phyloP scores from a whole-genome alignment of 371 early-diverging fungal species.

The Mucor mucedo region DNA sequence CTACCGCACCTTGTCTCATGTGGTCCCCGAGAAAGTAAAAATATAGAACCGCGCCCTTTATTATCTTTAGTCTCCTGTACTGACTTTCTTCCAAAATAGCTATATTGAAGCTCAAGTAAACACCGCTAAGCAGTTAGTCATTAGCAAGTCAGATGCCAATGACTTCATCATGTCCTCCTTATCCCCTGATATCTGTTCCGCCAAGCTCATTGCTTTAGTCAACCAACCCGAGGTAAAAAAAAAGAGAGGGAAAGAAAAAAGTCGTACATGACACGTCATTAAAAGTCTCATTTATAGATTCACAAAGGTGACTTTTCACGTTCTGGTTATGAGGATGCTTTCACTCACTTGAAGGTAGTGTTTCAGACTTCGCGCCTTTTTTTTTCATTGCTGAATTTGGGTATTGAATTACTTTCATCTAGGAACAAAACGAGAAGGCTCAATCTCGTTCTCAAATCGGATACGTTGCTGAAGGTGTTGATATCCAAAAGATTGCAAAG shows the following conservation, averaged over 20 bases:
- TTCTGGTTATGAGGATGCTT: slow-evolving; percentile 34
- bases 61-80: neutral
- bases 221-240: slow-evolving; percentile 53
- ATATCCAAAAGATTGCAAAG: slow-evolving; percentile 38
- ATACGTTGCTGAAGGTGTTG: slow-evolving; percentile 44
- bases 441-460: slow-evolving; percentile 38
- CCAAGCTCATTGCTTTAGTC: slow-evolving; percentile 46
- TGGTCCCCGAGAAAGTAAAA: slow-evolving; percentile 45
- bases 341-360: slow-evolving; percentile 41
- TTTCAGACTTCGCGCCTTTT: neutral
- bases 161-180: slow-evolving; percentile 34
- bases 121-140: slow-evolving; percentile 37
- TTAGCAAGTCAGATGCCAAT: slow-evolving; percentile 37
- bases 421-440: slow-evolving; percentile 37
- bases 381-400: neutral
- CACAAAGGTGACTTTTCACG: slow-evolving; percentile 44
- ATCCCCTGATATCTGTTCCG: slow-evolving; percentile 42
- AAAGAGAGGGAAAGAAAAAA: slow-evolving; percentile 4
- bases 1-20: slow-evolving; percentile 39
- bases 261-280: slow-evolving; percentile 4
- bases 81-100: slow-evolving; percentile 9
- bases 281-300: slow-evolving; percentile 29
- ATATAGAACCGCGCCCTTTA: neutral
- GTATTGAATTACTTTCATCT: slow-evolving; percentile 6
- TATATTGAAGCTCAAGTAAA: slow-evolving; percentile 27